Evolutionary conservation across 192 early-diverging fungal species (phyloP), one percentile per base, ranked within the genome.

Genomic region (Backusella parvicylindrica): DNA sequence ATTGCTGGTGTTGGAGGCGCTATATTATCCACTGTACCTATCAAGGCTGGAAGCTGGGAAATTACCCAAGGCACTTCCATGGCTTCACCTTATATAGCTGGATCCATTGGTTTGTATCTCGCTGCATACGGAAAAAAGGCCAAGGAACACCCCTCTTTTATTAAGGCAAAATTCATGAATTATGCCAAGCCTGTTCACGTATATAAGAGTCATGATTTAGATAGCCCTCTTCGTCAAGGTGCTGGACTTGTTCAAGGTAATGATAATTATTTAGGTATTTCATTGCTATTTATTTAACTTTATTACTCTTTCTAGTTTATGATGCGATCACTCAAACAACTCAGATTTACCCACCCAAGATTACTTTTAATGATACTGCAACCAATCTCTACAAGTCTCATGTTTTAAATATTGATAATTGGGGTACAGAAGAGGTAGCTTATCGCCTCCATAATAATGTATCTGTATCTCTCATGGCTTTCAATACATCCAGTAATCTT

Each of bases 11-110:
- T 84, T 21, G 88, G 88, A 37, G 84, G 83, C 6, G 68, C 49
- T 31, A 79, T 90, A 13, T 86, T 84, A 47, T 89, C 88, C 9
- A 77, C 84, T 26, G 15, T 69, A 0, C 68, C 68, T 16, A 12
- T 37, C 8, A 26, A 41, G 13, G n/a, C 12, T 8, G 68, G 68
- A 13, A 26, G 37, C 6, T 69, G 68, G 68, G 68, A 26, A 1
- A 41, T 41, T 1, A 43, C 23, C 11, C 68, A 38, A 41, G 89
- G 89, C 35, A 89, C 89, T 1, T 85, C 83, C 33, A 90, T 90
- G 90, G 89, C 89, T 16, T 81, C 88, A 38, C 89, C 89, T 32
- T 89, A 88, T 70, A 32, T 83, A 15, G 81, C 83, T 64, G 89
- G 89, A 9, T 69, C 79, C 5, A 73, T 85, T 40, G 87, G 87